Evolutionary conservation across 2,329 filamentous ascomycete genomes (phyloP).

Genomic region (Fusarium pilosicola): DNA sequence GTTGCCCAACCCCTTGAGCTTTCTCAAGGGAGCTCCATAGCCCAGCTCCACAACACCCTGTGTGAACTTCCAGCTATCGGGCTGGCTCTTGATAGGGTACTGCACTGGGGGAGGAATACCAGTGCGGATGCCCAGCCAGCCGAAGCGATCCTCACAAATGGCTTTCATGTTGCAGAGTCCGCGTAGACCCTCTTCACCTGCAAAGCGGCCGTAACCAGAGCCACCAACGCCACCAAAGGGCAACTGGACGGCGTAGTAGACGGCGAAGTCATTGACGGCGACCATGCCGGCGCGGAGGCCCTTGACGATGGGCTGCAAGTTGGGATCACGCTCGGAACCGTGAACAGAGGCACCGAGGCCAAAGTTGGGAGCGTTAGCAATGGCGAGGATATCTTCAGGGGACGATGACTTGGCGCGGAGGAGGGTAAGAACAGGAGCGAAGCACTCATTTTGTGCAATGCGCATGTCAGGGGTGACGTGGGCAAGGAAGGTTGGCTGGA

Average conservation of each 20-base stretch:
- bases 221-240: conserved; percentile 93
- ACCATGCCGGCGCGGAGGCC: conserved; percentile 88
- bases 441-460: conserved; percentile 91
- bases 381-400: conserved; percentile 70
- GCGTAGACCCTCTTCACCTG: conserved; percentile 86
- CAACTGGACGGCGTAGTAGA: conserved; percentile 91
- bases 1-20: conserved; percentile 53
- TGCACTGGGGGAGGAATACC: conserved; percentile 81
- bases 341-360: conserved; percentile 92
- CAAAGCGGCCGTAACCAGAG: conserved; percentile 93
- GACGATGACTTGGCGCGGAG: conserved; percentile 76
- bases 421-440: conserved; percentile 88
- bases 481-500: conserved; percentile 88
- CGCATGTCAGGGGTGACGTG: conserved; percentile 87
- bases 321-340: conserved; percentile 70
- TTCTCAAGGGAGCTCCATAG: conserved; percentile 58
- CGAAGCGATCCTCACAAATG: conserved; percentile 79
- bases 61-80: conserved; percentile 72
- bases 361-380: conserved; percentile 87
- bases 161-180: conserved; percentile 89
- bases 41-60: conserved; percentile 70
- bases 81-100: conserved; percentile 79
- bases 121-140: conserved; percentile 73
- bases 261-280: conserved; percentile 93
- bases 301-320: conserved; percentile 71